Conservation (phyloP, 2,329 filamentous ascomycete genomes). For the Clonostachys rhizophaga region DNA sequence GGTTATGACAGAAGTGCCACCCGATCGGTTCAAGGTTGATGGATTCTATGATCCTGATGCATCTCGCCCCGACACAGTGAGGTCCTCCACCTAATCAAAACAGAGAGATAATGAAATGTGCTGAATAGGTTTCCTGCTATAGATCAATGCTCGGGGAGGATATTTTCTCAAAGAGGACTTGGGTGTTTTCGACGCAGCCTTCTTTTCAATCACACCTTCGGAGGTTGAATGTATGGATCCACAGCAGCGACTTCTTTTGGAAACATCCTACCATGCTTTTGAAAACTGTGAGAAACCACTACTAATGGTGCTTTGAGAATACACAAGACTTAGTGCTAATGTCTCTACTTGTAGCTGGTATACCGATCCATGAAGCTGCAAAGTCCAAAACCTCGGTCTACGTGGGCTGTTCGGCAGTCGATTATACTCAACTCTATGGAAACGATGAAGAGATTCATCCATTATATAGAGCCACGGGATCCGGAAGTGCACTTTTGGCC, state of each 20-base stretch:
- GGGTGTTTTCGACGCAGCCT: slow-evolving; percentile 42
- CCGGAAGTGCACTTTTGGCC: slow-evolving; percentile 34
- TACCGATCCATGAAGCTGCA: slow-evolving; percentile 38
- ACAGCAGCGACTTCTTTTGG: slow-evolving; percentile 45
- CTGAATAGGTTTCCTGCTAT: background rate
- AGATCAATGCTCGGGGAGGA: slow-evolving; percentile 21
- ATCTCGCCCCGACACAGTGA: slow-evolving; percentile 3
- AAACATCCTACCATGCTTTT: slow-evolving; percentile 48
- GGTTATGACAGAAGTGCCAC: background rate
- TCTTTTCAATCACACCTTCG: slow-evolving; percentile 44
- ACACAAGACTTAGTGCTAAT: no score
- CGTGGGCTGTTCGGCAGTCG: slow-evolving; percentile 38
- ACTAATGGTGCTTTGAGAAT: background rate
- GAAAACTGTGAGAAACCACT: slow-evolving; percentile 26
- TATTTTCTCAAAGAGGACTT: slow-evolving; percentile 41
- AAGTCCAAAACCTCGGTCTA: slow-evolving; percentile 45
- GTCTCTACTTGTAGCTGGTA: slow-evolving; percentile 25
- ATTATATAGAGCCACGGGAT: slow-evolving; percentile 10
- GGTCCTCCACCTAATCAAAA: slow-evolving; percentile 3
- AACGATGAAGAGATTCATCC: slow-evolving; percentile 40
- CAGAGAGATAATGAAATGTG: slow-evolving; percentile 8
- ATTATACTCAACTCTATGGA: slow-evolving; percentile 40
- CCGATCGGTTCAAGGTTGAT: slow-evolving; percentile 2
- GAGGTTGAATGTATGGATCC: slow-evolving; percentile 46
- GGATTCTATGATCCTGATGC: slow-evolving; percentile 12